Base-by-base conservation (phyloP, 805 yeast genomes). In the Schizosaccharomyces lindneri region DNA sequence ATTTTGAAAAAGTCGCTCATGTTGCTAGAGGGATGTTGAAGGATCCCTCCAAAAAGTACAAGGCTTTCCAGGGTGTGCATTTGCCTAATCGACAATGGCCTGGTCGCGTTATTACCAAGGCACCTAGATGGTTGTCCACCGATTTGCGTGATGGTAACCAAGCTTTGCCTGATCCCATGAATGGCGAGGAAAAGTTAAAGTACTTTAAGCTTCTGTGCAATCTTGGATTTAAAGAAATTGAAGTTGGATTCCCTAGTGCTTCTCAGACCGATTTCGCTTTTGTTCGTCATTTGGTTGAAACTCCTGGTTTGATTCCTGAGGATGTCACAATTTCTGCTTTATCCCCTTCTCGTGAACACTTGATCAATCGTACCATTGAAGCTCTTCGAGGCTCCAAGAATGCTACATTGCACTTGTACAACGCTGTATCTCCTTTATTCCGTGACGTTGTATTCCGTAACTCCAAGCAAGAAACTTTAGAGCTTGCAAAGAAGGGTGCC, bases 131-230 rank as follows among this genome's bases (percentile, higher is more conserved):
- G 93, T 74, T 85, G 59, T 82, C 89, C 24, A 85, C 94, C 3
- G 94, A 85, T 68, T 75, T 85, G 64, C 78, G 94, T 67, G 94
- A 85, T 69, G 94, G 94, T 41, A 85, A 85, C 71, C 93, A 85
- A 73, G 82, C 89, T 5, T 76, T 85, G 66, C 90, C 93, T 0
- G 67, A 85, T 68, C 94, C 93, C 62, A 85, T 85, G 94, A 76
- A 84, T n/a, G 75, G 84, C 55, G 82, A 74, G n/a, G 89, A 85
- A 67, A 85, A 85, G 72, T 81, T 81, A 68, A 79, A 75, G 62
- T 85, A 82, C 72, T 84, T 84, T 70, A 73, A 78, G 62, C 82
- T 83, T 69, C 74, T 85, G 55, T 77, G 84, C 17, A 84, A 82
- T 32, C 72, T 84, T 51, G 94, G 94, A 0, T 85, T 82, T 73